Percentiles rank a stretch among this genome's conserved stretches.
These are phyloP conservation scores for Ophiostoma sp. DNA, from an alignment of 2,329 filamentous ascomycete genomes.

Conservation along the genomic window DNA sequence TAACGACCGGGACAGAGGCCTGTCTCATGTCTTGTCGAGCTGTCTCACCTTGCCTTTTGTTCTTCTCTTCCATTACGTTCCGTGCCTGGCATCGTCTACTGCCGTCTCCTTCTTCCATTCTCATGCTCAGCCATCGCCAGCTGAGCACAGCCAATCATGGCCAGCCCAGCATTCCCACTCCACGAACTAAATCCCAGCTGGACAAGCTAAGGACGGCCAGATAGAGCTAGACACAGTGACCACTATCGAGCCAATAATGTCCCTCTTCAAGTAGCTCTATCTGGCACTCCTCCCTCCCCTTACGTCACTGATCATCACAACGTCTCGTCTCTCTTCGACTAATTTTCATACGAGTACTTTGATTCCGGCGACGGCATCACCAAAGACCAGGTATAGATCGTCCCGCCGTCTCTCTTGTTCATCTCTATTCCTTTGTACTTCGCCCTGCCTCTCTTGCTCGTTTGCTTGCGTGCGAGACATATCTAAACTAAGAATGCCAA, in stretches of 20 bases:
- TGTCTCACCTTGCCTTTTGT: too few relatives aligned
- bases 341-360: neutral
- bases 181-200: neutral
- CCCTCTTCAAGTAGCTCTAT: neutral
- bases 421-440: neutral
- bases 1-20: too few relatives aligned
- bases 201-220: neutral
- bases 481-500: constrained; percentile 7
- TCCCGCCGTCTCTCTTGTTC: neutral
- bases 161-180: neutral
- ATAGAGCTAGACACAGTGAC: neutral
- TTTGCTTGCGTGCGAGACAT: neutral
- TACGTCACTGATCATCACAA: constrained; percentile 9
- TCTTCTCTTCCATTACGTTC: too few relatives aligned
- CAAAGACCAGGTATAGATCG: neutral
- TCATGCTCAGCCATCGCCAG: too few relatives aligned
- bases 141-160: neutral
- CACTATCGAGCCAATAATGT: constrained; percentile 5
- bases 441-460: neutral
- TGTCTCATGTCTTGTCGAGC: too few relatives aligned
- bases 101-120: neutral
- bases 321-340: neutral
- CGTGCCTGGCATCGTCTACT: neutral
- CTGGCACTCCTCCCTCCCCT: neutral
- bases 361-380: neutral